Base-by-base conservation (phyloP, 768 basidiomycete species). In the Dentipellis fragilis region DNA sequence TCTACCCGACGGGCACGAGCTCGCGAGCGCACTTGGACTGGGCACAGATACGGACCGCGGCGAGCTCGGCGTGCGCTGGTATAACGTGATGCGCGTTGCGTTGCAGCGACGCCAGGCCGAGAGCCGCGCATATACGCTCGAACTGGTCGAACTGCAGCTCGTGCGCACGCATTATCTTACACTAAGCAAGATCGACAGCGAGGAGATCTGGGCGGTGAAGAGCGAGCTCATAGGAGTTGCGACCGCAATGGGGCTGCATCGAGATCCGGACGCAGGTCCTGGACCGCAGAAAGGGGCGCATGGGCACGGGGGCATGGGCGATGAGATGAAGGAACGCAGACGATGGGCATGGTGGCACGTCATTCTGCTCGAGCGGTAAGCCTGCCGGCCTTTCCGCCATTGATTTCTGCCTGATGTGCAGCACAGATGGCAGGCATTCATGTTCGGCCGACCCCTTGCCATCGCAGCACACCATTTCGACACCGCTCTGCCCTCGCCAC, bases 261-360 rank as follows among this genome's bases (percentile, higher is more conserved):
- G 87, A 17, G 87, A 89, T 68, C 87, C 87, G 17, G 42, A 45
- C 10, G n/a, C n/a, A 9, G 42, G 42, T 6, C n/a, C n/a, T 17
- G 42, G 42, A 3, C n/a, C n/a, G 19, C 42, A 19, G 42, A 19
- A 17, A 10, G n/a, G 19, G 19, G 42, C n/a, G 16, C 42, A 45
- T n/a, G 80, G 77, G 42, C 84, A 83, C 65, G 87, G 84, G 79
- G 77, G 77, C 58, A 84, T 87, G 77, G 76, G 75, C 53, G 75
- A 79, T 55, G 85, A 87, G 59, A 68, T 80, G 11, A 81, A 85
- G 42, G 87, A 88, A 66, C 76, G 87, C 57, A 73, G 87, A 49
- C 73, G 87, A 54, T 89, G 87, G 87, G 85, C 85, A 8, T 89
- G 87, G 87, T 89, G 87, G 87, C 86, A 89, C 68, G 82, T 86